Conservation (phyloP, 768 basidiomycete species). For the Leccinum subgranulosum region DNA sequence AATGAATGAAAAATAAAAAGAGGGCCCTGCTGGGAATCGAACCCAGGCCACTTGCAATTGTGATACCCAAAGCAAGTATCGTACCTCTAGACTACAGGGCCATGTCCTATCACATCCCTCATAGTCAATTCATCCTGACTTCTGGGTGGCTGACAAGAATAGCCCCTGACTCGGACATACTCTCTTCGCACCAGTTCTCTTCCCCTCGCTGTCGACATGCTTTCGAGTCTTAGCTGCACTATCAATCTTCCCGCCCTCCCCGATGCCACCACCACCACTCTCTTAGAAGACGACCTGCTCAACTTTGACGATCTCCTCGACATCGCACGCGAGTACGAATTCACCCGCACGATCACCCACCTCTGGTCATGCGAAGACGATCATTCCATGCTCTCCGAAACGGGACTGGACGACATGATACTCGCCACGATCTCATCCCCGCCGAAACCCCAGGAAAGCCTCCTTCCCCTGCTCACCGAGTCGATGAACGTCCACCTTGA, state of each 20-base stretch:
- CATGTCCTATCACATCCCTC: neutral
- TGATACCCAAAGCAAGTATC: conserved; percentile 36
- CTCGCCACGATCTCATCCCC: conserved; percentile 9
- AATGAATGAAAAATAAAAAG: neutral
- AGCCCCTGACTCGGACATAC: neutral
- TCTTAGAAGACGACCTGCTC: conserved; percentile 9
- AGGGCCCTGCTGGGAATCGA: conserved; percentile 38
- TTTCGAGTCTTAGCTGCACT: conserved; percentile 14
- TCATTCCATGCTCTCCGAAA: conserved; percentile 2
- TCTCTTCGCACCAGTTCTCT: too few relatives aligned
- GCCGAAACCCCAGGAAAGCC: conserved; percentile 3
- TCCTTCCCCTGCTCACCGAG: neutral
- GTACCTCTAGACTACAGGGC: conserved; percentile 39
- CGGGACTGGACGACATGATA: conserved; percentile 16
- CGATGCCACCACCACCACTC: neutral
- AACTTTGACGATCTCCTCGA: conserved; percentile 29
- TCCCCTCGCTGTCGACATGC: conserved; percentile 20
- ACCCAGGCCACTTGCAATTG: conserved; percentile 38
- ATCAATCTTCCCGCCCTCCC: conserved; percentile 2
- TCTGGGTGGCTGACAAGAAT: conserved; percentile 16
- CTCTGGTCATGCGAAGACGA: conserved; percentile 20
- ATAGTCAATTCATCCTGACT: neutral
- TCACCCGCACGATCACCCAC: conserved; percentile 20
- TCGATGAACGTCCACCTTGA: neutral
- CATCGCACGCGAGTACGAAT: conserved; percentile 29